Base-by-base conservation (phyloP, 192 early-diverging fungal genomes). In the Coemansia umbellata region DNA sequence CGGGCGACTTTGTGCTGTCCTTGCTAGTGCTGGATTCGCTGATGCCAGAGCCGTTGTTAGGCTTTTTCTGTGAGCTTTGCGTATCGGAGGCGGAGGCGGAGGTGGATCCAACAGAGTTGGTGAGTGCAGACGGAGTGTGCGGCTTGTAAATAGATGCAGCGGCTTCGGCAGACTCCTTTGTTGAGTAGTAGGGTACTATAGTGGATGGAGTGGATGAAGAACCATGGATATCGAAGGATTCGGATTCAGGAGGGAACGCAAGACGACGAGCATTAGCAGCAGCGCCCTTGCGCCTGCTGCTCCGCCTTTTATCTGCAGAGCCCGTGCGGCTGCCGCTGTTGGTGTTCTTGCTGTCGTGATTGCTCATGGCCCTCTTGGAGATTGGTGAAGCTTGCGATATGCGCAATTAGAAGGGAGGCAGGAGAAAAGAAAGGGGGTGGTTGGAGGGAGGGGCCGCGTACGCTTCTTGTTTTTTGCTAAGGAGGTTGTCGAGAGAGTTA, bases 151-250 rank as follows among this genome's bases (percentile, higher is more conserved):
- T 14, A 14, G 43, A 45, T 4, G 43, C 43, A 15, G 43, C 43
- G 13, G 43, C 43, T 26, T 45, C 24, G 26, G 43, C 43, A 7
- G 43, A 45, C 43, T 45, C 43, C 26, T 44, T 27, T 5, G 40
- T 35, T 15, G 55, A 30, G 27, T 53, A 37, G 24, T 45, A 45
- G 4, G 24, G 24, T 22, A n/a, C 28, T 45, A 45, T 45, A 27
- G 66, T 55, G 11, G 53, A 47, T 7, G 58, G 24, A 1, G 63
- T 31, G 4, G 65, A 39, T 13, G 60, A 55, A n/a, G 68, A 47
- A 23, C 63, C 61, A 37, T 66, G 60, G 56, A 63, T 67, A 43
- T 68, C 58, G 43, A 69, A 76, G 24, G 61, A 48, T 53, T 76
- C 56, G 44, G 61, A 54, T 37, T 76, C 73, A 28, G 68, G 63